Conservation (phyloP, 177 flowering plant species). For the Tripterygium wilfordii region DNA sequence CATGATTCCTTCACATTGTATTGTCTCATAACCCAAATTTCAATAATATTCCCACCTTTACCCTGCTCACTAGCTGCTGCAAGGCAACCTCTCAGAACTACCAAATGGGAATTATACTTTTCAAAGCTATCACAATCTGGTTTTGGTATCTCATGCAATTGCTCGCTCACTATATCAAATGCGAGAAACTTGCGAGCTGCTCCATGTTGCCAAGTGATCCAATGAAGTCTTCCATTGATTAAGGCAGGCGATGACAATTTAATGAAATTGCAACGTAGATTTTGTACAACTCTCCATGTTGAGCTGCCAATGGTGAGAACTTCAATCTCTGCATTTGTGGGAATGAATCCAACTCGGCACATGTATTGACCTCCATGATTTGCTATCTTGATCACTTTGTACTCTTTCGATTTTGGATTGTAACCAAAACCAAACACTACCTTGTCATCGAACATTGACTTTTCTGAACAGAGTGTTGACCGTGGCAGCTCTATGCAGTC, state of each 20-base stretch:
- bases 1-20: slow-evolving; percentile 25
- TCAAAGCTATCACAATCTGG: slow-evolving; percentile 8
- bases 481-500: not conserved
- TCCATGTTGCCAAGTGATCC: slow-evolving; percentile 7
- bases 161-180: slow-evolving; percentile 18
- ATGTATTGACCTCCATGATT: not conserved
- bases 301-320: slow-evolving; percentile 2
- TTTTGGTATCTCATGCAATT: slow-evolving; percentile 12
- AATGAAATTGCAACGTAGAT: slow-evolving; percentile 8
- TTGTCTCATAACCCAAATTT: slow-evolving; percentile 14
- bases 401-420: not conserved
- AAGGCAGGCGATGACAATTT: slow-evolving; percentile 7
- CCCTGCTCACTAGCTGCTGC: not conserved
- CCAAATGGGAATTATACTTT: slow-evolving; percentile 4
- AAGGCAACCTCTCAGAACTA: slow-evolving; percentile 3
- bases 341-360: not conserved
- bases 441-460: not conserved
- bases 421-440: not conserved
- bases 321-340: slow-evolving; percentile 1
- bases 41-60: not conserved
- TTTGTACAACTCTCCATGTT: slow-evolving; percentile 22
- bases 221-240: slow-evolving; percentile 26
- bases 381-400: not conserved
- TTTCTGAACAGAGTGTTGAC: not conserved
- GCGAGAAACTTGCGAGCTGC: slow-evolving; percentile 10